Base-by-base conservation (phyloP, 306 rosid species). In the Vicia villosa region DNA sequence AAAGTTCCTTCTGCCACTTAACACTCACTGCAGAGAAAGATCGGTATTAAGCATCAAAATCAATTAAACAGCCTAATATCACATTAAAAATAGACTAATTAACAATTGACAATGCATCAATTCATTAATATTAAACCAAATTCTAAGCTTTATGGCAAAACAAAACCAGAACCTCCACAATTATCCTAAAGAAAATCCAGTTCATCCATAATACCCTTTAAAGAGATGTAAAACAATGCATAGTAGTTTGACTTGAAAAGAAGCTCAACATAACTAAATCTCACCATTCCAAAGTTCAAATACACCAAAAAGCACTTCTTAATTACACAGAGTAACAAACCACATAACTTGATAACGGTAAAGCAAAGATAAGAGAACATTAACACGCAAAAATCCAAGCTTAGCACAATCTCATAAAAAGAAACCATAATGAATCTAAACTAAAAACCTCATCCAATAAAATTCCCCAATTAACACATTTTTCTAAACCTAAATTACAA, bases 1-100 rank as follows among this genome's bases (percentile, higher is more conserved):
- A 78, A 71, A 89, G 76, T 85, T 91, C 95, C 79, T 89, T 95
- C 73, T 91, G 97, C 99, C 99, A 95, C 82, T 87, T 95, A 13
- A 95, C 89, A 59, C 85, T 91, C 73, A 95, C 99, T 95, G 66
- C 63, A 70, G 37, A 70, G 42, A 72, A 69, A 61, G 20, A 63
- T 59, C 59, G 64, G 32, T 2, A 47, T 28, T 61, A 6, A 76
- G 74, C 20, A 60, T 11, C 11, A 1, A 12, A 72, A 50, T 22
- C 28, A 26, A 17, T 45, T 42, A 32, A 73, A 40, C 12, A 62
- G 10, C 20, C 52, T 13, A 58, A 41, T 3, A 50, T n/a, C 59
- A 32, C 8, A 26, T 22, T 6, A 37, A 37, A 50, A 34, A 46
- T 14, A 54, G 10, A 65, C 14, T 43, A 46, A 56, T 14, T 28